A percentile compares a stretch with the other conserved stretches of the same genome.
These are phyloP conservation scores for Thuidium tamariscinum DNA, from an alignment of 225 moss, liverwort and hornwort genomes.

Conservation along the genomic window DNA sequence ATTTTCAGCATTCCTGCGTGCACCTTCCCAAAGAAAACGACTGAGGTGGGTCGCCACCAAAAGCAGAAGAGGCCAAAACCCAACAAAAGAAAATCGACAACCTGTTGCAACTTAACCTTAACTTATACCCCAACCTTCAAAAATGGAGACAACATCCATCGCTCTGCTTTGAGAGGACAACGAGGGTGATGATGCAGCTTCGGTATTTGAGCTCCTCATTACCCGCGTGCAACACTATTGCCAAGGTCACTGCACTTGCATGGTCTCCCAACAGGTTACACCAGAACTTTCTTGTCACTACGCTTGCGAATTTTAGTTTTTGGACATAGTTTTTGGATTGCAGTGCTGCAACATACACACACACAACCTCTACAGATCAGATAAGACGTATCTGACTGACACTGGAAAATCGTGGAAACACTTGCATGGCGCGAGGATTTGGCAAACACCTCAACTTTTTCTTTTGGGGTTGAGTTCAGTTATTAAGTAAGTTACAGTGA, in stretches of 20 bases:
- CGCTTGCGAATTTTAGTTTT: neutral
- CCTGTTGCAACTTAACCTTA: neutral
- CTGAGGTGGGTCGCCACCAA: too few relatives aligned
- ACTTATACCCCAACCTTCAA: neutral
- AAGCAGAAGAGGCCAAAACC: neutral
- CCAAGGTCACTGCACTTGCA: constrained; percentile 82
- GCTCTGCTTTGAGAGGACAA: neutral
- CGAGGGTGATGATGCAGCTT: constrained; percentile 41
- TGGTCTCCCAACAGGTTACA: constrained; percentile 87
- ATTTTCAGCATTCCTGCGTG: too few relatives aligned
- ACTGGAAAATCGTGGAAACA: neutral
- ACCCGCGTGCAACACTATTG: constrained; percentile 54
- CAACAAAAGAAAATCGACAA: neutral
- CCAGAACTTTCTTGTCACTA: neutral
- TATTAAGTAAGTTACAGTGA: too few relatives aligned
- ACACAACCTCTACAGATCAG: neutral
- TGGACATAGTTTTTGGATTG: neutral
- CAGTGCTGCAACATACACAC: neutral
- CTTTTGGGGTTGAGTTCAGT: too few relatives aligned
- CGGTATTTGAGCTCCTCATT: constrained; percentile 56
- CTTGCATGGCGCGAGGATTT: neutral
- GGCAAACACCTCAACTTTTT: neutral
- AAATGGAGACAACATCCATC: neutral
- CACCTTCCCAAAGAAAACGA: too few relatives aligned
- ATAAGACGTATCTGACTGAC: too few relatives aligned